Conservation (phyloP, 2,329 filamentous ascomycete species). For the Diaporthe sp. region DNA sequence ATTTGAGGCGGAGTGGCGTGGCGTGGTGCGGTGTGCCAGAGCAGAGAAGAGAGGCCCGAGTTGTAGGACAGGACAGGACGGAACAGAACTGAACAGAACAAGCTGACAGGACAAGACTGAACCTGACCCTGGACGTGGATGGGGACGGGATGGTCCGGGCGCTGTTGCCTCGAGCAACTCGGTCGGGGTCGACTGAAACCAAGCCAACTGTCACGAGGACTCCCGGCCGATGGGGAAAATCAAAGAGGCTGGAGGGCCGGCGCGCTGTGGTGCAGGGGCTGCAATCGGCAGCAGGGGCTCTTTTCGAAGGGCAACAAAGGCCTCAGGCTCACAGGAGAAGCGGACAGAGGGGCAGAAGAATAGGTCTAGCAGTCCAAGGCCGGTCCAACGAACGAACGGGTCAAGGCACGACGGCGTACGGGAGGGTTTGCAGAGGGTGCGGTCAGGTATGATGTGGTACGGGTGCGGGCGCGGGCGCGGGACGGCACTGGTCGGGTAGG, state of each 20-base stretch:
- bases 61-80: neutral
- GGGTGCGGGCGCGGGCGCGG: slow-evolving; percentile 7
- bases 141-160: slow-evolving; percentile 29
- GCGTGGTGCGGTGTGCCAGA: slow-evolving; percentile 19
- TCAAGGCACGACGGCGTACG: slow-evolving; percentile 10
- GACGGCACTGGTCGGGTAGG: slow-evolving; percentile 27
- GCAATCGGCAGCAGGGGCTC: slow-evolving; percentile 13
- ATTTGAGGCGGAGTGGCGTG: neutral
- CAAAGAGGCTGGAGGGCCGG: slow-evolving; percentile 31
- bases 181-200: slow-evolving; percentile 31
- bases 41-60: slow-evolving; percentile 5
- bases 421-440: slow-evolving; percentile 21
- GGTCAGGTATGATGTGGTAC: slow-evolving; percentile 31
- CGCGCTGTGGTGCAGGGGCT: slow-evolving; percentile 22
- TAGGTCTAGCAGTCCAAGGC: slow-evolving; percentile 2
- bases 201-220: slow-evolving; percentile 34
- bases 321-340: neutral
- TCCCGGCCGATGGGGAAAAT: slow-evolving; percentile 23
- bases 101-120: slow-evolving; percentile 15
- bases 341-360: slow-evolving; percentile 8
- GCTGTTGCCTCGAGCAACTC: slow-evolving; percentile 31
- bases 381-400: slow-evolving; percentile 5
- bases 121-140: slow-evolving; percentile 11
- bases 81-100: neutral
- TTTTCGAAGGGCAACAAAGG: slow-evolving; percentile 27